phyloP scores from a whole-genome alignment of 169 alveolate genomes.

The Cryptosporidium ryanae region DNA sequence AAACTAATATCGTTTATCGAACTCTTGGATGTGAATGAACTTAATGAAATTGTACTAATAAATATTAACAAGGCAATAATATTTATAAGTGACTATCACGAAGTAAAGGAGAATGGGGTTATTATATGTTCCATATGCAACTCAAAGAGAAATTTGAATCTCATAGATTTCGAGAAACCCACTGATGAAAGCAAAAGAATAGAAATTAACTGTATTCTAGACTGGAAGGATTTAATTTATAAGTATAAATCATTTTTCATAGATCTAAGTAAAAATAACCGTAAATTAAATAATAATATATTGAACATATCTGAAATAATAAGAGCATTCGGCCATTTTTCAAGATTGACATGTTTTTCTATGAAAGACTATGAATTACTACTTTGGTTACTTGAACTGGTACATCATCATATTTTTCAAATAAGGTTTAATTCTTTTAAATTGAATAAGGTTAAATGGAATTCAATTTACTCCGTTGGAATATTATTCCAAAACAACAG shows the following conservation, averaged over 20 bases:
- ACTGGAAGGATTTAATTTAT: constrained; percentile 13
- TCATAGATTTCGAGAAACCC: background rate
- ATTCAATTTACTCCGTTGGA: constrained; percentile 58
- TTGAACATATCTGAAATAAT: constrained; percentile 27
- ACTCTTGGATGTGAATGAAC: background rate
- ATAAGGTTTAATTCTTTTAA: background rate
- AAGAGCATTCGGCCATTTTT: constrained; percentile 29
- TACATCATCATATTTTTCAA: constrained; percentile 6
- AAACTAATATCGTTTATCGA: background rate
- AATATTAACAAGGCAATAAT: constrained; percentile 23
- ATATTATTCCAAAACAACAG: constrained; percentile 7
- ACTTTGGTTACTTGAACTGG: constrained; percentile 22
- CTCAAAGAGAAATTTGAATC: constrained; percentile 17
- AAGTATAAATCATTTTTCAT: constrained; percentile 18
- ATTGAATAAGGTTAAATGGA: constrained; percentile 54
- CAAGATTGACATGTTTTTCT: constrained; percentile 5
- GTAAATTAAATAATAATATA: background rate
- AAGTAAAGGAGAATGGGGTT: constrained; percentile 8
- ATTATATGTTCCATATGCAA: background rate
- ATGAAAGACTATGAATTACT: background rate
- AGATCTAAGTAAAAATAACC: background rate
- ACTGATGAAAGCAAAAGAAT: background rate
- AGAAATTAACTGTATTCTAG: constrained; percentile 9
- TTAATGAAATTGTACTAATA: constrained; percentile 11
- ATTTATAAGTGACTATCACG: constrained; percentile 11